Percentiles rank a stretch among this genome's conserved stretches.
These are phyloP conservation scores for Cubamyces sp. DNA, from an alignment of 768 basidiomycete species.

Conservation along the genomic window DNA sequence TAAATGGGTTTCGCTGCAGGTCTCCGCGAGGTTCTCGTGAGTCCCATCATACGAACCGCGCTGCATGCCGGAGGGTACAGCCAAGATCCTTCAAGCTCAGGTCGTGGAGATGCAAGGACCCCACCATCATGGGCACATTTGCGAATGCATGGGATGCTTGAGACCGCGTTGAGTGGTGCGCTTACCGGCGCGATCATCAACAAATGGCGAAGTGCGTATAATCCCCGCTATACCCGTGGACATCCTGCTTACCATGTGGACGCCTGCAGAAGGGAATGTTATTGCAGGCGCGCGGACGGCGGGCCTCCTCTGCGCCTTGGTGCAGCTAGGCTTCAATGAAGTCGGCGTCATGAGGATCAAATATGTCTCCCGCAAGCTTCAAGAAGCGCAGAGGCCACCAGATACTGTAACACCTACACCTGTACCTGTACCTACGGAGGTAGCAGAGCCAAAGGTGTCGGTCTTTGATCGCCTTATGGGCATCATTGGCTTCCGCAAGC, in stretches of 20 bases:
- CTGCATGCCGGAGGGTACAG: conserved; percentile 53
- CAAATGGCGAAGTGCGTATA: conserved; percentile 61
- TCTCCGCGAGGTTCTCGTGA: conserved; percentile 74
- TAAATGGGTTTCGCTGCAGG: conserved; percentile 45
- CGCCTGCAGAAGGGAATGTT: conserved; percentile 60
- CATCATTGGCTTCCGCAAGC: conserved; percentile 52
- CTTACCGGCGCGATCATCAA: conserved; percentile 63
- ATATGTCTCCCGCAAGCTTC: conserved; percentile 48
- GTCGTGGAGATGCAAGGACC: conserved; percentile 1
- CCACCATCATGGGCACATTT: conserved; percentile 53
- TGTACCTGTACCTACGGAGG: not conserved
- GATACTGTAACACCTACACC: not conserved
- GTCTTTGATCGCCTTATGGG: conserved; percentile 46
- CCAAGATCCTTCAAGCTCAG: conserved; percentile 31
- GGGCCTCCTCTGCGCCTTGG: conserved; percentile 55
- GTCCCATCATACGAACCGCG: conserved; percentile 57
- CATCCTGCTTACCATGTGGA: conserved; percentile 8
- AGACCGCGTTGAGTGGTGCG: conserved; percentile 75
- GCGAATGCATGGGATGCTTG: conserved; percentile 62
- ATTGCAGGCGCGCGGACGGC: conserved; percentile 64
- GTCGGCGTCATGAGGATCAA: conserved; percentile 61
- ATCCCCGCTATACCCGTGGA: not conserved
- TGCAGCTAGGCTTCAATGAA: conserved; percentile 78
- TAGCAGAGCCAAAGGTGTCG: conserved; percentile 25
- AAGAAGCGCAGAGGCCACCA: conserved; percentile 4